phyloP scores from a whole-genome alignment of 768 basidiomycete species.

The Tricholoma sp. region DNA sequence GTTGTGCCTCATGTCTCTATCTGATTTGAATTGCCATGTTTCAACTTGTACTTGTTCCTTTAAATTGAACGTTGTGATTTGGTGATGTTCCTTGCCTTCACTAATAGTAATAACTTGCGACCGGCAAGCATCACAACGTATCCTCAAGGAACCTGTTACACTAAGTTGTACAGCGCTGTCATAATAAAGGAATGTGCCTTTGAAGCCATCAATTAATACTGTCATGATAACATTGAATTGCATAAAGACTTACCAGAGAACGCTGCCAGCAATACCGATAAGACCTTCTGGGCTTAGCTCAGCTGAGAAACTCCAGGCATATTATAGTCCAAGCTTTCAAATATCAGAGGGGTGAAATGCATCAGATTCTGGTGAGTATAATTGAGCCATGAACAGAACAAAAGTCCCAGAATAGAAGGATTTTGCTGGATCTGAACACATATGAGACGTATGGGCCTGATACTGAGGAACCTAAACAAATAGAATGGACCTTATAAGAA shows the following conservation, averaged over 20 bases:
- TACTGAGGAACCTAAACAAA: constrained; percentile 80
- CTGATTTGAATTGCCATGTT: no score
- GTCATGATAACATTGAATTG: neutral
- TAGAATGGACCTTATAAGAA: neutral
- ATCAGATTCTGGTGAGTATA: constrained; percentile 96
- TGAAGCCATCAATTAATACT: no score
- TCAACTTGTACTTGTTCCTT: no score
- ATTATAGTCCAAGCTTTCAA: constrained; percentile 79
- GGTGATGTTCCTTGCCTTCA: no score
- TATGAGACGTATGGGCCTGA: constrained; percentile 83
- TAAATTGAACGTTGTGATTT: no score
- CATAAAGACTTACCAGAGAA: constrained; percentile 65
- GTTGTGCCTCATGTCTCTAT: no score
- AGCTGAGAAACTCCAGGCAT: constrained; percentile 96
- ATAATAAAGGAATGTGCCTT: no score
- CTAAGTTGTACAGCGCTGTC: no score
- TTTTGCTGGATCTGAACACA: constrained; percentile 83
- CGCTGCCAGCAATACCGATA: constrained; percentile 93
- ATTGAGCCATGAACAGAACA: constrained; percentile 94
- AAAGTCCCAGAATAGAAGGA: constrained; percentile 92
- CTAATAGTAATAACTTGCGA: no score
- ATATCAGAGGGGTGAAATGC: constrained; percentile 97
- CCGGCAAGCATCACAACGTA: no score
- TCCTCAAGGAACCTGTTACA: no score
- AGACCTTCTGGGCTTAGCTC: constrained; percentile 94